A percentile compares a stretch with the other conserved stretches of the same genome.
Evolutionary conservation across 2,329 filamentous ascomycete genomes (phyloP).

Genomic region (Stagonosporopsis rhizophila): DNA sequence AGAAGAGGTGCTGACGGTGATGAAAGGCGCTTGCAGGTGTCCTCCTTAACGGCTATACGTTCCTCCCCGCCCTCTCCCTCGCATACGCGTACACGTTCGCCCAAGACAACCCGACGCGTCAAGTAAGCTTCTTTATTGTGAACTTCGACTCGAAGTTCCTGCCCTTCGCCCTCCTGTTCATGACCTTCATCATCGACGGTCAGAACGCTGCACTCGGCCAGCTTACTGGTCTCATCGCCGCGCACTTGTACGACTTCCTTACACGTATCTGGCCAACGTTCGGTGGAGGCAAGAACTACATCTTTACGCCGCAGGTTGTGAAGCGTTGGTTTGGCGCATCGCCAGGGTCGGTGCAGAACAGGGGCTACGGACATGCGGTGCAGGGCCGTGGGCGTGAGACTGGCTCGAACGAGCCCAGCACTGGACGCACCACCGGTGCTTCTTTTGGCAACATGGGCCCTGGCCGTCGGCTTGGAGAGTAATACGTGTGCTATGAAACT

Average conservation of each 20-base stretch:
- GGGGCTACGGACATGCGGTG: constrained; percentile 69
- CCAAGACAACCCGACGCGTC: constrained; percentile 81
- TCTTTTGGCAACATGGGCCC: constrained; percentile 38
- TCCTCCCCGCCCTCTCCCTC: constrained; percentile 70
- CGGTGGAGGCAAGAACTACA: constrained; percentile 78
- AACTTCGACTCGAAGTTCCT: constrained; percentile 82
- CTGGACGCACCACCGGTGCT: constrained; percentile 39
- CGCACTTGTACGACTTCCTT: constrained; percentile 90
- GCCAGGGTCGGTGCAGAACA: constrained; percentile 54
- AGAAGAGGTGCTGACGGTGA: constrained; percentile 39
- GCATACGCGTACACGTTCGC: constrained; percentile 84
- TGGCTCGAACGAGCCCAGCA: constrained; percentile 23
- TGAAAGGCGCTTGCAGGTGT: constrained; percentile 61
- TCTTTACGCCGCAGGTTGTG: constrained; percentile 77
- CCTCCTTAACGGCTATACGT: constrained; percentile 60
- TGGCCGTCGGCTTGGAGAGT: constrained; percentile 41
- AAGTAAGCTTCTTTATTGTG: constrained; percentile 81
- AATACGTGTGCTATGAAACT: not conserved
- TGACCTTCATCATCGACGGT: constrained; percentile 74
- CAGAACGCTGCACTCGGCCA: constrained; percentile 66
- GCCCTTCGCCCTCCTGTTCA: constrained; percentile 78
- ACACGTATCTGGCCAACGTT: constrained; percentile 88
- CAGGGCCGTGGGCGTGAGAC: constrained; percentile 40
- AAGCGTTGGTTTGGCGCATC: constrained; percentile 67
- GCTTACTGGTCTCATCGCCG: constrained; percentile 80